phyloP scores from a whole-genome alignment of 768 basidiomycete genomes.

The Amylocystis lapponica region DNA sequence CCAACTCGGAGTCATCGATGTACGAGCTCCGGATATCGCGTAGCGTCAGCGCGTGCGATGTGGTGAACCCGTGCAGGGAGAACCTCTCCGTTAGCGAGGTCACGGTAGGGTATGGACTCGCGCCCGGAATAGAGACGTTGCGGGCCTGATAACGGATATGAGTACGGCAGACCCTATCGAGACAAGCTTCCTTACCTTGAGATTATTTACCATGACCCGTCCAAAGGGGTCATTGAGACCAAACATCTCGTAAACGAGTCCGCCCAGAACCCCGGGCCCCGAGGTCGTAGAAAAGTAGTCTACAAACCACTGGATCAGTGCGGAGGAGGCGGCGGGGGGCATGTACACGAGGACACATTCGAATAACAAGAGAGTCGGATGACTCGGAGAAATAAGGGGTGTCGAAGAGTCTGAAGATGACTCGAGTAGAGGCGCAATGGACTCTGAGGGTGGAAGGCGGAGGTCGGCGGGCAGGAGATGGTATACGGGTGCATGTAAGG shows the following conservation, averaged over 20 bases:
- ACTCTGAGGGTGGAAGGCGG: slow-evolving; percentile 46
- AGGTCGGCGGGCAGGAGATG: slow-evolving; percentile 77
- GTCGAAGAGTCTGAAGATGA: slow-evolving; percentile 13
- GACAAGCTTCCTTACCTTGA: slow-evolving; percentile 65
- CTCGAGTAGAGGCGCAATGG: slow-evolving; percentile 36
- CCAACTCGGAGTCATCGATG: slow-evolving; percentile 43
- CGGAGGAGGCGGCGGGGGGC: slow-evolving; percentile 48
- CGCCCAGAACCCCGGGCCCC: slow-evolving; percentile 35
- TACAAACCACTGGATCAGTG: slow-evolving; percentile 70
- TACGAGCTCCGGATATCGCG: slow-evolving; percentile 58
- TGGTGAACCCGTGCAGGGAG: slow-evolving; percentile 45
- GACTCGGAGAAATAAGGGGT: slow-evolving; percentile 46
- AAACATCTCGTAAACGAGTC: slow-evolving; percentile 91
- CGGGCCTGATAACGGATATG: slow-evolving; percentile 43
- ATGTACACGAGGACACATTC: slow-evolving; percentile 96
- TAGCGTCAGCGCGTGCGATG: slow-evolving; percentile 55
- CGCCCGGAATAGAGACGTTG: slow-evolving; percentile 71
- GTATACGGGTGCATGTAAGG: slow-evolving; percentile 51
- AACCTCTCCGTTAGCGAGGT: slow-evolving; percentile 58
- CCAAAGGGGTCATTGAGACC: slow-evolving; percentile 85
- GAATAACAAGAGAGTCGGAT: slow-evolving; percentile 82
- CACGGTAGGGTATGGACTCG: slow-evolving; percentile 51
- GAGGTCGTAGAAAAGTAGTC: slow-evolving; percentile 35
- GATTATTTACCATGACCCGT: slow-evolving; percentile 85
- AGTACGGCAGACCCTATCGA: not conserved